These are phyloP conservation scores for Tagetes erecta DNA, from an alignment of 129 eudicot genomes.

Conservation along the genomic window DNA sequence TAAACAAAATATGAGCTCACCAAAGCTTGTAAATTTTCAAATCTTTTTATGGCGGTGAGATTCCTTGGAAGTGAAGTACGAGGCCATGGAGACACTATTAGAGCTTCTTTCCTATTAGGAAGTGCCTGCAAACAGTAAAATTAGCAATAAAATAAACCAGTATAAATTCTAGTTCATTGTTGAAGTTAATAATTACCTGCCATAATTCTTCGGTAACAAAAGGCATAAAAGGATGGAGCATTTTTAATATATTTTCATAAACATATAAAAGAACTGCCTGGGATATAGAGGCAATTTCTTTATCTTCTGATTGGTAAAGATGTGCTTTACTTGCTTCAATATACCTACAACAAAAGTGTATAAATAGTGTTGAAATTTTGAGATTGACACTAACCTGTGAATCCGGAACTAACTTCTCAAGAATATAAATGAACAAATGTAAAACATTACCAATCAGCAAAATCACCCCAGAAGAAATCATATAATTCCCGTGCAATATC, in stretches of 20 bases:
- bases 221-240: constrained; percentile 97
- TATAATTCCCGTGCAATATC: constrained; percentile 92
- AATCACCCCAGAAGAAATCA: constrained; percentile 97
- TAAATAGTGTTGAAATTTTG: neutral
- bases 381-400: neutral
- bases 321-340: constrained; percentile 99
- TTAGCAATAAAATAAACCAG: neutral
- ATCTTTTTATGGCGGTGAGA: constrained; percentile 64
- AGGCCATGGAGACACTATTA: constrained; percentile 92
- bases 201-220: constrained; percentile 96
- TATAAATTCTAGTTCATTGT: neutral
- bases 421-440: constrained; percentile 7
- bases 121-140: constrained; percentile 58
- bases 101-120: constrained; percentile 75
- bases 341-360: constrained; percentile 52
- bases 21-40: constrained; percentile 92
- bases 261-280: constrained; percentile 92
- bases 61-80: constrained; percentile 75
- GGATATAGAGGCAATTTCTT: constrained; percentile 50
- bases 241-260: constrained; percentile 72
- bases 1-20: constrained; percentile 40
- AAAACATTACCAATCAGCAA: constrained; percentile 86
- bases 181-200: constrained; percentile 56
- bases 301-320: constrained; percentile 64
- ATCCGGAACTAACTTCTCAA: constrained; percentile 15